Base-by-base conservation (phyloP, 108 stramenopile genomes). In the Nannochloropsis granulata region DNA sequence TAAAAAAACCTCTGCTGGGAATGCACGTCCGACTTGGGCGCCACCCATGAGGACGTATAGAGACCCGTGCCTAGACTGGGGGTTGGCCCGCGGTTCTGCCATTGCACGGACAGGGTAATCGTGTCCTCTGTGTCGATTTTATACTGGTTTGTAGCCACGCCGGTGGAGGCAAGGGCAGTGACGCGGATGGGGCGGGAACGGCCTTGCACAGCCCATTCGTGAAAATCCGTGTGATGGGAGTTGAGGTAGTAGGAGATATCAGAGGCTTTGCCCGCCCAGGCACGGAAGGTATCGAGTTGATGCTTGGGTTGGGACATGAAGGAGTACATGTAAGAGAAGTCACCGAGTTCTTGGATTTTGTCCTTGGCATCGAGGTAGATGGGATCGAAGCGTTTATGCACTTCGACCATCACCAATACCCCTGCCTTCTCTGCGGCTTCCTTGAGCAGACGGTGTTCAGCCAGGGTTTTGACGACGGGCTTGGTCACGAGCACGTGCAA, bases 241-340 rank as follows among this genome's bases (percentile, higher is more conserved):
- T 99, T 99, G 43, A 99, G 92, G 89, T 99, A 99, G 85, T 97
- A 99, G 24, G 95, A 96, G 85, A 99, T 98, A 91, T 99, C 99
- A 7, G 93, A 94, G 43, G 91, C 91, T 85, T 97, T 97, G 10
- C 99, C 99, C 12, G 99, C 99, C 99, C 99, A 99, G 11, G 99
- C 95, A 86, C 95, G 94, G 94, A 99, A 99, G 14, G 99, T 98
- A 45, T 98, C 94, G 46, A 99, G 91, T 88, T 99, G 99, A 88
- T 95, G 94, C 90, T 99, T 99, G n/a, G 99, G 99, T 89, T 99
- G 99, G 56, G 92, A 93, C 99, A 99, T 99, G 95, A 98, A 99
- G 43, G 96, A 92, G 85, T 95, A 95, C 94, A 99, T 92, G 94
- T 97, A 98, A 81, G 94, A 94, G 87, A 99, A 96, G 81, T 93